Evolutionary conservation across 345 rosid genomes (phyloP), one percentile per base, ranked within the genome.

Genomic region (Eucalyptus brandiana): DNA sequence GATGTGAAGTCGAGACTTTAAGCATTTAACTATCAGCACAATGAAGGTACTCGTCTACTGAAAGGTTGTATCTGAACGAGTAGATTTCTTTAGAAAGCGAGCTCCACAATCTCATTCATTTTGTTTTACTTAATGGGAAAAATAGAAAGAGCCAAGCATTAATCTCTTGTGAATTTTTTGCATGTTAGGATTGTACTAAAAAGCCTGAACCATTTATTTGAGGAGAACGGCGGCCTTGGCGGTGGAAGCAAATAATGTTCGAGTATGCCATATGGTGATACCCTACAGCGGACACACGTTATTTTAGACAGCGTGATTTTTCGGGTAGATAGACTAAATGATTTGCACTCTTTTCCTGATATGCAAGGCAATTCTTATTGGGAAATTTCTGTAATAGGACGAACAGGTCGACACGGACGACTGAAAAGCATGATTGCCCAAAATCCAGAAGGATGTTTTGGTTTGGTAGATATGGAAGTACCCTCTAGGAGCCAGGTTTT

Each of bases 1-100:
- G 90, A 87, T 42, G 90, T 91, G 67, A 92, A 89, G 91, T 93
- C 95, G 44, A 94, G 88, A 93, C 94, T 92, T 34, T 95, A 91
- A 89, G 76, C 48, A 13, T 13, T 62, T 34, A 23, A 40, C 45
- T 30, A n/a, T 47, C 40, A 86, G 14, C 42, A 49, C 42, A 17
- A n/a, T 49, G 58, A 86, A 30, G 26, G 53, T 21, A n/a, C 56
- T 34, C 58, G 6, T 49, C 53, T n/a, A 49, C 56, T 85, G 9
- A 47, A 47, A 8, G 37, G 87, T 30, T 86, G 40, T 69, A 69
- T 34, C 24, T 69, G 80, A 69, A 69, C 8, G 47, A 76, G 28
- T 37, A 37, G 45, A 21, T 76, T 37, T 28, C 47, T 76, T 21
- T 2, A 21, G 47, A 76, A 40, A 37, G 47, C 28, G 16, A 76